These are phyloP conservation scores for Termitomyces titanicus DNA, from an alignment of 768 basidiomycete species.

Conservation along the genomic window DNA sequence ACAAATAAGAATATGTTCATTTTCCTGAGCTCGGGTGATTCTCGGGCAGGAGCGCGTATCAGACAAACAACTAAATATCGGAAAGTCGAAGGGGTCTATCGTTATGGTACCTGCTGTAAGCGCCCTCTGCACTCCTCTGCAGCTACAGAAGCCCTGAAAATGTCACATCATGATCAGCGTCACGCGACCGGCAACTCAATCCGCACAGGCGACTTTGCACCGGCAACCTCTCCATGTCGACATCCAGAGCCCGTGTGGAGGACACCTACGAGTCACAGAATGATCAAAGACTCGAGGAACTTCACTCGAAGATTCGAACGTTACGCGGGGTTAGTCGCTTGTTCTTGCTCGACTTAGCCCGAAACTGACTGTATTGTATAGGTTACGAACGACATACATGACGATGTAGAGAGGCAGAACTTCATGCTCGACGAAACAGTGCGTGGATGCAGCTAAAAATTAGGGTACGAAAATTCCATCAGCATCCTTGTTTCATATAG, in stretches of 20 bases:
- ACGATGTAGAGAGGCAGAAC: constrained; percentile 83
- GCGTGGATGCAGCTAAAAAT: constrained; percentile 17
- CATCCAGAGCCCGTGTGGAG: constrained; percentile 47
- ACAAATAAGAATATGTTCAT: no score
- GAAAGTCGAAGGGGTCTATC: no score
- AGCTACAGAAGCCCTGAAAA: no score
- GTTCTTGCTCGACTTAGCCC: not conserved
- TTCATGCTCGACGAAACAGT: constrained; percentile 74
- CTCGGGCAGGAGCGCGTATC: no score
- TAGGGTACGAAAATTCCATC: not conserved
- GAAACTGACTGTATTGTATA: constrained; percentile 22
- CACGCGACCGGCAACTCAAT: no score
- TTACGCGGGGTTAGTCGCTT: constrained; percentile 62
- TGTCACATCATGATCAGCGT: no score
- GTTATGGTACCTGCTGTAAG: no score
- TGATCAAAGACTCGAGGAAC: constrained; percentile 77
- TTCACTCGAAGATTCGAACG: constrained; percentile 82
- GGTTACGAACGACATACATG: constrained; percentile 87
- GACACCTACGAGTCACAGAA: constrained; percentile 84
- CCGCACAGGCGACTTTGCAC: no score
- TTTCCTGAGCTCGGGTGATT: no score
- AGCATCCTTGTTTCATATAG: constrained; percentile 20
- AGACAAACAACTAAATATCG: no score
- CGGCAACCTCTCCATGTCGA: constrained; percentile 40
- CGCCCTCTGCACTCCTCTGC: no score